Evolutionary conservation across 768 basidiomycete species (phyloP).

Genomic region (Boletus rubropictus): DNA sequence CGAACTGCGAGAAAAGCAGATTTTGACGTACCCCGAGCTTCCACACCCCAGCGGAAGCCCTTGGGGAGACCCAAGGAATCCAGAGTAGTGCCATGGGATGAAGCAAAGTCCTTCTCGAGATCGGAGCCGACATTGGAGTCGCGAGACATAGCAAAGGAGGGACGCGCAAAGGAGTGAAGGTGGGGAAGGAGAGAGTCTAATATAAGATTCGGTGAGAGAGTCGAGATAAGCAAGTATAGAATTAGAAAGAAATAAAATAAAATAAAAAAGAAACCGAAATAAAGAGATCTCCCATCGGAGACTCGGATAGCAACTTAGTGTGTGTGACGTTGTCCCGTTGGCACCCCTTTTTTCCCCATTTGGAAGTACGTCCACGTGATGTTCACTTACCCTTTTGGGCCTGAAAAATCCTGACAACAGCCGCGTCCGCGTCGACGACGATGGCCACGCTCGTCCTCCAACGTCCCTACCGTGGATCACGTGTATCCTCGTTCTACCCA

Average conservation of each 20-base stretch:
- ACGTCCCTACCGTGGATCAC: slow-evolving; percentile 69
- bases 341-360: slow-evolving; percentile 2
- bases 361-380: slow-evolving; percentile 16
- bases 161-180: slow-evolving; percentile 6
- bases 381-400: not conserved
- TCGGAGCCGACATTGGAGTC: slow-evolving; percentile 23
- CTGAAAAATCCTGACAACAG: not conserved
- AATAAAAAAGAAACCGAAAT: not conserved
- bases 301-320: too few species aligned
- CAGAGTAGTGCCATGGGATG: slow-evolving; percentile 7
- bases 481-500: slow-evolving; percentile 76
- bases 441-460: slow-evolving; percentile 37
- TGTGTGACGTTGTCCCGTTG: slow-evolving; percentile 5
- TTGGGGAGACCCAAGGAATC: slow-evolving; percentile 1
- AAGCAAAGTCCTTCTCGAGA: slow-evolving; percentile 27
- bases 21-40: slow-evolving; percentile 23
- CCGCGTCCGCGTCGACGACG: not conserved
- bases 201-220: slow-evolving; percentile 6
- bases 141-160: slow-evolving; percentile 17
- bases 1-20: fast-evolving
- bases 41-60: slow-evolving; percentile 30
- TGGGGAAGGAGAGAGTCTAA: slow-evolving; percentile 2
- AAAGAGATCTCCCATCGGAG: not conserved
- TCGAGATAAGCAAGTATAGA: slow-evolving; percentile 4
- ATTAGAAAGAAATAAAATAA: not conserved